Percentiles rank a stretch among this genome's conserved stretches.
These are phyloP conservation scores for Dendrobium catenatum DNA, from an alignment of 106 monocot species.

Conservation along the genomic window DNA sequence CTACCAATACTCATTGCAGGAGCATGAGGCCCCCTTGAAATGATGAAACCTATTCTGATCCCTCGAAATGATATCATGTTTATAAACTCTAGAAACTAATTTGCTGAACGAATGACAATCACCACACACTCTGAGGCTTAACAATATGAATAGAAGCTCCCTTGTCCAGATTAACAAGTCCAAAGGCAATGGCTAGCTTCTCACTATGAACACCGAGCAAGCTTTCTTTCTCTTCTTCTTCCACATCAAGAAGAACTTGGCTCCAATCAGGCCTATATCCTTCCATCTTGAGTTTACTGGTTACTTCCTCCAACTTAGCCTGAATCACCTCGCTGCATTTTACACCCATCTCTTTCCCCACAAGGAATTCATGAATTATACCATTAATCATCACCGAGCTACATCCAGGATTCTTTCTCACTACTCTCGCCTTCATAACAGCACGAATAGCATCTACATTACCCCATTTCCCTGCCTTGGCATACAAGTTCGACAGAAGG, in stretches of 20 bases:
- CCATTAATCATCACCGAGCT: conserved; percentile 24
- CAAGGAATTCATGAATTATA: conserved; percentile 18
- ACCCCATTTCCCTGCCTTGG: conserved; percentile 9
- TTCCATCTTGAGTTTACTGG: conserved; percentile 9
- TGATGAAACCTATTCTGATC: conserved; percentile 33
- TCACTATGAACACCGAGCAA: conserved; percentile 23
- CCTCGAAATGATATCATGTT: conserved; percentile 21
- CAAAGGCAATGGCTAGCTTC: conserved; percentile 24
- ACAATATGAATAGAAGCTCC: conserved; percentile 11
- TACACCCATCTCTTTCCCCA: conserved; percentile 9
- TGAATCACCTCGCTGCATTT: background rate
- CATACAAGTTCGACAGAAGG: conserved; percentile 24
- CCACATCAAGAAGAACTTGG: conserved; percentile 13
- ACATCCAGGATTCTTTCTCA: conserved; percentile 22
- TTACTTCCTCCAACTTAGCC: conserved; percentile 20
- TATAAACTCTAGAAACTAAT: conserved; percentile 18
- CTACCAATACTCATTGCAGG: conserved; percentile 29
- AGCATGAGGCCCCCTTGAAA: conserved; percentile 26
- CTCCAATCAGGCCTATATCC: conserved; percentile 12
- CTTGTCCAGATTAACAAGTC: conserved; percentile 5
- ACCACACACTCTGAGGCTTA: conserved; percentile 27
- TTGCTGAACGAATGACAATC: conserved; percentile 26
- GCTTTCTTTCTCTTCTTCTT: conserved; percentile 22
- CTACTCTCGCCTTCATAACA: conserved; percentile 17
- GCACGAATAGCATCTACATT: conserved; percentile 14